Evolutionary conservation across 176 grass and related monocot species (phyloP).

Genomic region (Raddia distichophylla): DNA sequence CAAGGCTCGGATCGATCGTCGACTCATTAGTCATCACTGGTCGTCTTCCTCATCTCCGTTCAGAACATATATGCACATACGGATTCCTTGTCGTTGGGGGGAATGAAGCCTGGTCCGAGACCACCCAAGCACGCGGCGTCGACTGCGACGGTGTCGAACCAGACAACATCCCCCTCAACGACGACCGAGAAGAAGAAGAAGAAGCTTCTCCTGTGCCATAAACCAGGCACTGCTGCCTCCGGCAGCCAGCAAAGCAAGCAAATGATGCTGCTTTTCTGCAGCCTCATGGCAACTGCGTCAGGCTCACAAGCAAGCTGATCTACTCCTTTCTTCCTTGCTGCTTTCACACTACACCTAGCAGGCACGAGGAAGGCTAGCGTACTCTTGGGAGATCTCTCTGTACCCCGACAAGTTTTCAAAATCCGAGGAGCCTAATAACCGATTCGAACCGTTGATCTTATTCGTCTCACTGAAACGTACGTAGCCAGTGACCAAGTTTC

Average conservation of each 20-base stretch:
- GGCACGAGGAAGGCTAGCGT: constrained; percentile 10
- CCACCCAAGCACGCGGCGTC: neutral
- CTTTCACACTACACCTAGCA: constrained; percentile 39
- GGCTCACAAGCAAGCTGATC: constrained; percentile 29
- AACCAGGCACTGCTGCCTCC: neutral
- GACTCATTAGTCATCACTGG: no score
- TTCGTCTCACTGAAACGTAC: no score
- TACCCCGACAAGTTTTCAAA: no score
- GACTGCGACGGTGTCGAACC: constrained; percentile 48
- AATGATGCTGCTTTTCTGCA: constrained; percentile 35
- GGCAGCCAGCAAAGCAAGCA: neutral
- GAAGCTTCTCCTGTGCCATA: neutral
- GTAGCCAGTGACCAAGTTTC: no score
- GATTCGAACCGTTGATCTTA: no score
- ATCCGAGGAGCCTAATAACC: no score
- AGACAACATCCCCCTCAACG: constrained; percentile 89
- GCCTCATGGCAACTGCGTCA: constrained; percentile 29
- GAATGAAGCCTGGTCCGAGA: constrained; percentile 99
- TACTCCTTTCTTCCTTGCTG: constrained; percentile 31
- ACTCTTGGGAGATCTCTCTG: no score
- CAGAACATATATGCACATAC: no score
- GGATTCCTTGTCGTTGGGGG: constrained; percentile 51
- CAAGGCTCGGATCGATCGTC: neutral
- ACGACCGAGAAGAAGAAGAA: neutral
- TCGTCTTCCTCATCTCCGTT: neutral